A percentile compares a stretch with the other conserved stretches of the same genome.
Evolutionary conservation across 2,329 filamentous ascomycete species (phyloP).

Genomic region (Raffaelea ambrosiae): DNA sequence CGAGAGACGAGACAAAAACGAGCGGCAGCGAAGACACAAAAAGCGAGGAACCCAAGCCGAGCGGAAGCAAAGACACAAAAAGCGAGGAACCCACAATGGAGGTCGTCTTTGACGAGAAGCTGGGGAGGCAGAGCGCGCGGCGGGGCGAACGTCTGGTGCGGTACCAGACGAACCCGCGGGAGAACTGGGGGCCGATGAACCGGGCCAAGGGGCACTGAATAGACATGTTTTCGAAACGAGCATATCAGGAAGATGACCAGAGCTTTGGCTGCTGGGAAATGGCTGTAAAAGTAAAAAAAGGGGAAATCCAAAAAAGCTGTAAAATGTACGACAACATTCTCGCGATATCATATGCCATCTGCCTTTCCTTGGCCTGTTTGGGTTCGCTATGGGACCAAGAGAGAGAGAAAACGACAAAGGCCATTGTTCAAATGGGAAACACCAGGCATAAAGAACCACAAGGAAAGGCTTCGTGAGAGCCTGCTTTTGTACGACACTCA

Average conservation of each 20-base stretch:
- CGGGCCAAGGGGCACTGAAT: slow-evolving; percentile 44
- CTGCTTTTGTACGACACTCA: too few species aligned
- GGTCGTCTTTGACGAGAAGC: slow-evolving; percentile 64
- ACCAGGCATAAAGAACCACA: too few species aligned
- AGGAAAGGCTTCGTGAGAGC: too few species aligned
- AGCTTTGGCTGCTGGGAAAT: background rate
- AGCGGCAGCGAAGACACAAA: slow-evolving; percentile 12
- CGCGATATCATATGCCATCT: too few species aligned
- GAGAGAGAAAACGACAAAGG: too few species aligned
- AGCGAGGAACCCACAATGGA: slow-evolving; percentile 23
- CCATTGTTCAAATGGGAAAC: too few species aligned
- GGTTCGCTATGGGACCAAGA: too few species aligned
- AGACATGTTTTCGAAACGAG: background rate
- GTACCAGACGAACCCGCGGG: slow-evolving; percentile 82
- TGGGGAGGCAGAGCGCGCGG: slow-evolving; percentile 57
- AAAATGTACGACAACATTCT: too few species aligned
- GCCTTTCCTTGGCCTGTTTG: too few species aligned
- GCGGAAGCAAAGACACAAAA: slow-evolving; percentile 13
- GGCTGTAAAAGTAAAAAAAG: background rate
- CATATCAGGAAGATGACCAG: background rate
- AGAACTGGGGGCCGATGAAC: slow-evolving; percentile 88
- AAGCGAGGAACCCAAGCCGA: slow-evolving; percentile 7
- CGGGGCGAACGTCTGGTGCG: slow-evolving; percentile 63
- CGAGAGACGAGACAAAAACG: slow-evolving; percentile 4
- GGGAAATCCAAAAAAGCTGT: too few species aligned